Percentiles rank a stretch among this genome's conserved stretches.
These are phyloP conservation scores for Phyllosticta citrichinensis DNA, from an alignment of 2,329 filamentous ascomycete genomes.

Conservation along the genomic window DNA sequence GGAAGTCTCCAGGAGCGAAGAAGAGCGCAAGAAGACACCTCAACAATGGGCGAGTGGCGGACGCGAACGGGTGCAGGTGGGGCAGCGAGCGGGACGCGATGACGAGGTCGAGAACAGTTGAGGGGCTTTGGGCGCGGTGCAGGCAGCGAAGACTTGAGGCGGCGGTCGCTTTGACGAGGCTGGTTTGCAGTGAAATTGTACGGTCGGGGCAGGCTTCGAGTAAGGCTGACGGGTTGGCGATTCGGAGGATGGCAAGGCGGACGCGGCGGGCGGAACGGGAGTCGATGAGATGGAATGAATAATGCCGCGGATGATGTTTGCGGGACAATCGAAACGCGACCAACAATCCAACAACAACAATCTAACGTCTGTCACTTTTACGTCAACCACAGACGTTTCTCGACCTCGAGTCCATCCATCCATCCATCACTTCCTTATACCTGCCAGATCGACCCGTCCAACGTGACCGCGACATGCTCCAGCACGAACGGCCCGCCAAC, in stretches of 20 bases:
- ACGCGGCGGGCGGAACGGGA: neutral
- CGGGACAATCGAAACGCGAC: neutral
- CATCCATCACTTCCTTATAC: neutral
- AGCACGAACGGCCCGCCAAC: neutral
- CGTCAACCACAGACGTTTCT: neutral
- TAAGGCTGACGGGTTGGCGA: neutral
- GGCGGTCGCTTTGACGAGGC: neutral
- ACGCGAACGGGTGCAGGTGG: neutral
- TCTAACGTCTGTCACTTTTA: neutral
- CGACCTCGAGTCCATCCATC: neutral
- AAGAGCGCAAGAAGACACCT: constrained; percentile 4
- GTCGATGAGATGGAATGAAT: neutral
- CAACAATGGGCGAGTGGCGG: constrained; percentile 8
- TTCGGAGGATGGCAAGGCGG: neutral
- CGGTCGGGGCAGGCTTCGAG: neutral
- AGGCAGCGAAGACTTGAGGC: neutral
- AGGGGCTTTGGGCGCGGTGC: neutral
- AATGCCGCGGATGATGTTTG: neutral
- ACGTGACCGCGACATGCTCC: neutral
- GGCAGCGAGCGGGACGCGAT: neutral
- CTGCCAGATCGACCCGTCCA: neutral
- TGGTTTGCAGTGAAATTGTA: neutral
- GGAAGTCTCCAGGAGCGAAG: constrained; percentile 27
- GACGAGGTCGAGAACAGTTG: neutral
- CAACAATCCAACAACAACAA: neutral